phyloP scores from a whole-genome alignment of 495 filamentous ascomycete genomes.

The Daldinia childiae region DNA sequence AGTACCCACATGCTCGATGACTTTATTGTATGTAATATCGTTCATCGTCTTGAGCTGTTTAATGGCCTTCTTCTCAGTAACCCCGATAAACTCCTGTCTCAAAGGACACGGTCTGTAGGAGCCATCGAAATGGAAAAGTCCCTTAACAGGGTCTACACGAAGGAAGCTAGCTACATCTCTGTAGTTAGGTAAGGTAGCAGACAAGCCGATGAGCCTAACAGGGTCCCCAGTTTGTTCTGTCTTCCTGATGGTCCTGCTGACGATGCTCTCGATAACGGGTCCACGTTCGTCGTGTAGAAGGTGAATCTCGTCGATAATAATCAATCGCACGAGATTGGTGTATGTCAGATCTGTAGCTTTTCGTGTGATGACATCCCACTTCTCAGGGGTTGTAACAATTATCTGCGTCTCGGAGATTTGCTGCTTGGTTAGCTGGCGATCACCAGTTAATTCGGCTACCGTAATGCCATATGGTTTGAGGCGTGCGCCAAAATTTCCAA shows the following conservation, averaged over 20 bases:
- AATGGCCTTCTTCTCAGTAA: constrained; percentile 98
- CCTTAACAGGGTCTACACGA: constrained; percentile 84
- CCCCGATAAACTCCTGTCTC: constrained; percentile 96
- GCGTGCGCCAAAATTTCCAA: constrained; percentile 93
- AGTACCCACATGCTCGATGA: constrained; percentile 92
- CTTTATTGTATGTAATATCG: constrained; percentile 97
- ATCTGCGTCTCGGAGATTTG: constrained; percentile 98
- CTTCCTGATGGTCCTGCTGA: constrained; percentile 90
- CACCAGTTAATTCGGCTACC: constrained; percentile 93
- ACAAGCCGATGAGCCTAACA: constrained; percentile 90
- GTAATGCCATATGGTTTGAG: constrained; percentile 90
- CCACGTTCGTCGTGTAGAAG: constrained; percentile 97
- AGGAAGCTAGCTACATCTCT: constrained; percentile 96
- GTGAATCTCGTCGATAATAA: constrained; percentile 98
- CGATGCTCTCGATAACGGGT: constrained; percentile 95
- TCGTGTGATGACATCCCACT: constrained; percentile 98
- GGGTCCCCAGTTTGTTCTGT: constrained; percentile 93
- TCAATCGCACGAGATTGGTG: constrained; percentile 91
- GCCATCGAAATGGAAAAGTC: constrained; percentile 95
- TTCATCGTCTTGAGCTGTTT: constrained; percentile 99
- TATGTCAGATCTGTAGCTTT: constrained; percentile 98
- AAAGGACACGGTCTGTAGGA: constrained; percentile 93
- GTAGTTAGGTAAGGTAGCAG: constrained; percentile 96
- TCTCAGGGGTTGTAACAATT: constrained; percentile 98
- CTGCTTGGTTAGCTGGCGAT: constrained; percentile 98